A percentile compares a stretch with the other conserved stretches of the same genome.
phyloP scores from a whole-genome alignment of 768 basidiomycete genomes.

The Mycena olivaceomarginata region DNA sequence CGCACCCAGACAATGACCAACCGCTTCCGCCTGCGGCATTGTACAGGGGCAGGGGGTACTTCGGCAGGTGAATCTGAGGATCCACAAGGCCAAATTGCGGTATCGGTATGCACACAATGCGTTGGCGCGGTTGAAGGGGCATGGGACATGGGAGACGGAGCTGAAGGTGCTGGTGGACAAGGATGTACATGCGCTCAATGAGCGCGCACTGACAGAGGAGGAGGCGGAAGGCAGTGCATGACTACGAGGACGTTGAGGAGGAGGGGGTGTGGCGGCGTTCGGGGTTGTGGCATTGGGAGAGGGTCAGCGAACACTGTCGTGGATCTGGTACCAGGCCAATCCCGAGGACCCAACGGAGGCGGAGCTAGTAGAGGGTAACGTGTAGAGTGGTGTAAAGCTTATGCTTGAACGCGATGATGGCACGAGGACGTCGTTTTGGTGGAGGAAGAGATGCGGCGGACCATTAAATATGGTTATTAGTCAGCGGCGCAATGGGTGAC shows the following conservation, averaged over 20 bases:
- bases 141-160: no score
- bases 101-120: conserved; percentile 16
- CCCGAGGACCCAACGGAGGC: background rate
- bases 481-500: background rate
- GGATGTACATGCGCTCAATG: background rate
- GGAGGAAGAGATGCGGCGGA: conserved; percentile 33
- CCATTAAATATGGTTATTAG: background rate
- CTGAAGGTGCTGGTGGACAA: no score
- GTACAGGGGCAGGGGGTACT: background rate
- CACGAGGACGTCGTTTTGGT: conserved; percentile 26
- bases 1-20: conserved; percentile 7
- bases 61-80: background rate
- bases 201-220: conserved; percentile 23
- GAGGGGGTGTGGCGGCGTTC: background rate
- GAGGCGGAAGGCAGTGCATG: background rate
- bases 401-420: conserved; percentile 13
- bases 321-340: background rate
- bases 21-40: background rate
- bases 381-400: background rate
- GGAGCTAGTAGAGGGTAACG: conserved; percentile 5
- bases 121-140: background rate
- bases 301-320: no score
- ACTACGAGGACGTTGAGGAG: no score
- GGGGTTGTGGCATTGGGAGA: conserved; percentile 9
- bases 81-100: no score